Percentiles rank a stretch among this genome's conserved stretches.
phyloP scores from a whole-genome alignment of 441 rosid genomes.

The Syzygium syzygioides region DNA sequence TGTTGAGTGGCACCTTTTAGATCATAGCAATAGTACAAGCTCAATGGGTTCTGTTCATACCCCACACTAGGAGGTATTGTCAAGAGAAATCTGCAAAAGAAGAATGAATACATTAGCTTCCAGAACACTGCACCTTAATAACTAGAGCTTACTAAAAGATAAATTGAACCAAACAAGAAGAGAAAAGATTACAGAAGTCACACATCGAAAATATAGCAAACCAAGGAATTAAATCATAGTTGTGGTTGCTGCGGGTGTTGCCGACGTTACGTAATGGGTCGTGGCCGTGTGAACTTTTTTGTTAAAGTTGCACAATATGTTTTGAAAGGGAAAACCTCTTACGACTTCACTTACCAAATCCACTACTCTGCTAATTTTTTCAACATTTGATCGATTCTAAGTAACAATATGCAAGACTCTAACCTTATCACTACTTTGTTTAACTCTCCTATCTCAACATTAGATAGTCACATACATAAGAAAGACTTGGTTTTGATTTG shows the following conservation, averaged over 20 bases:
- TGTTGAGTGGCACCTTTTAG: constrained; percentile 25
- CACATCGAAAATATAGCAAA: neutral
- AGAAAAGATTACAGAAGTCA: neutral
- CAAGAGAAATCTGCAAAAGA: constrained; percentile 50
- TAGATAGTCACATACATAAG: neutral
- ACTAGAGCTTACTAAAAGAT: neutral
- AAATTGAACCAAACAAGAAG: neutral
- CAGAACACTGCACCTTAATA: neutral
- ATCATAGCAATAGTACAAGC: constrained; percentile 80
- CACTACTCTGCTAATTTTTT: no score
- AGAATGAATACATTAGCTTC: neutral
- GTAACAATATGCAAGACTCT: neutral
- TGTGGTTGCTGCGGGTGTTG: neutral
- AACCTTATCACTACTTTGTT: neutral
- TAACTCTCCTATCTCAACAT: neutral
- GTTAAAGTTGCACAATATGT: neutral
- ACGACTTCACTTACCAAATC: no score
- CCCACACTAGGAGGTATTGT: constrained; percentile 93
- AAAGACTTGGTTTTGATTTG: neutral
- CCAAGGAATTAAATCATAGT: neutral
- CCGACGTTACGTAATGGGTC: neutral
- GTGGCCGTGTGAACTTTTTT: neutral
- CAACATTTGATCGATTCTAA: no score
- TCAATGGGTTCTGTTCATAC: constrained; percentile 83
- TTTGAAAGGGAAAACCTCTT: no score